phyloP scores from a whole-genome alignment of 1,284 basidiomycete genomes.

The Mrakiaceae sp. region DNA sequence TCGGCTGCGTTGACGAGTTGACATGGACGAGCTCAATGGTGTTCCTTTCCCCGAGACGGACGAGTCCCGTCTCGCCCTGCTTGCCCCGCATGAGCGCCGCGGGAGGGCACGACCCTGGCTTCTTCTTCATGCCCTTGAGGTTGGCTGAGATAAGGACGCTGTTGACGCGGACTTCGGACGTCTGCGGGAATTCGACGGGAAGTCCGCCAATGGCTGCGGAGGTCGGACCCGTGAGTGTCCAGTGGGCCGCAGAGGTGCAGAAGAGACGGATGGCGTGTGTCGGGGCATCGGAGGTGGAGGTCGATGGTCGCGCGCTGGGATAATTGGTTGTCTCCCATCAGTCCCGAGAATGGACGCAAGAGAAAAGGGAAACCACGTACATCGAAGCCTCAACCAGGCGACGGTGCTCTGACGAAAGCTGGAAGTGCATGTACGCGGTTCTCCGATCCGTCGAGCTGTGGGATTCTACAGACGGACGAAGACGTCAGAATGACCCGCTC shows the following conservation, averaged over 20 bases:
- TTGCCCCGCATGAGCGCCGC: conserved; percentile 58
- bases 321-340: background rate
- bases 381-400: background rate
- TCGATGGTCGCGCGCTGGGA: no score
- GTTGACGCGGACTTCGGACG: conserved; percentile 83
- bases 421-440: background rate
- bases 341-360: no score
- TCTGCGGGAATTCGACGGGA: conserved; percentile 81
- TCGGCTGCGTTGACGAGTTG: conserved; percentile 41
- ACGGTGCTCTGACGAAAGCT: background rate
- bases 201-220: conserved; percentile 25
- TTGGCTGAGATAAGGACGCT: conserved; percentile 56
- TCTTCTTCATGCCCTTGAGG: conserved; percentile 86
- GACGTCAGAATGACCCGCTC: no score
- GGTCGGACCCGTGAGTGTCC: conserved; percentile 38
- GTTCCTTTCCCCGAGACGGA: conserved; percentile 47
- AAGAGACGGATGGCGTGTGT: conserved; percentile 56
- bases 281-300: conserved; percentile 16
- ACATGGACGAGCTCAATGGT: conserved; percentile 79
- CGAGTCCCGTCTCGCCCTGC: conserved; percentile 23
- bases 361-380: background rate
- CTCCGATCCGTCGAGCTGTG: conserved; percentile 4
- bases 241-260: conserved; percentile 83
- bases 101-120: conserved; percentile 88
- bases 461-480: background rate